Conservation (phyloP, 1,139 yeast species). For the Candida neerlandica region DNA sequence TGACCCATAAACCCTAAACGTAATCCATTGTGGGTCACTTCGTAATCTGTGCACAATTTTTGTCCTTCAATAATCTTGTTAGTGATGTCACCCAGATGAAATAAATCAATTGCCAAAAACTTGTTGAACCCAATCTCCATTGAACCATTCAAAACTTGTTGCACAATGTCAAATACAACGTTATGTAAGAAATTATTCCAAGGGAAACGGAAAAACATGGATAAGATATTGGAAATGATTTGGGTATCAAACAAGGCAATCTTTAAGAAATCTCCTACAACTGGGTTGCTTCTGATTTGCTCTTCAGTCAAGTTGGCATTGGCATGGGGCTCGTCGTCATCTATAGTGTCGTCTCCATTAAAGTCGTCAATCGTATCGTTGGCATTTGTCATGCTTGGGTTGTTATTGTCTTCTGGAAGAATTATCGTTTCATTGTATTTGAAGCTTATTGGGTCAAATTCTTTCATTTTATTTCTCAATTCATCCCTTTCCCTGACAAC, state of each 20-base stretch:
- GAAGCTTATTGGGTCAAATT: conserved; percentile 49
- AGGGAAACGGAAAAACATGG: conserved; percentile 89
- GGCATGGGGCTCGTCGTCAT: conserved; percentile 47
- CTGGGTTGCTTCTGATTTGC: conserved; percentile 68
- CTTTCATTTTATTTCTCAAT: conserved; percentile 56
- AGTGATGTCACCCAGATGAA: conserved; percentile 77
- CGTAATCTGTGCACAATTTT: conserved; percentile 69
- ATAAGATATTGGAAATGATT: conserved; percentile 73
- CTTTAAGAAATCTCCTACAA: conserved; percentile 87
- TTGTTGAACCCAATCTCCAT: conserved; percentile 90
- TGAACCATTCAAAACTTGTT: conserved; percentile 92
- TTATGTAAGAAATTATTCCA: conserved; percentile 98
- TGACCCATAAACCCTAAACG: conserved; percentile 98
- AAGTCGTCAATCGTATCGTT: conserved; percentile 52
- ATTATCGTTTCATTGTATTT: conserved; percentile 50
- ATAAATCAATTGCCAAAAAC: conserved; percentile 83
- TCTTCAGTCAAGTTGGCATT: conserved; percentile 62
- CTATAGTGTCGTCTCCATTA: conserved; percentile 35
- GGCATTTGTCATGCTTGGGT: conserved; percentile 22
- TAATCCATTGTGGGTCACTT: conserved; percentile 59
- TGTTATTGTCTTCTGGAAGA: conserved; percentile 29
- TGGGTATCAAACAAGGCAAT: conserved; percentile 82
- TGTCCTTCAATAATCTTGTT: conserved; percentile 84
- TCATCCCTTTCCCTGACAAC: conserved; percentile 77
- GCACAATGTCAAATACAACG: conserved; percentile 96